Base-by-base conservation (phyloP, 345 rosid genomes). In the Euclidium syriacum region DNA sequence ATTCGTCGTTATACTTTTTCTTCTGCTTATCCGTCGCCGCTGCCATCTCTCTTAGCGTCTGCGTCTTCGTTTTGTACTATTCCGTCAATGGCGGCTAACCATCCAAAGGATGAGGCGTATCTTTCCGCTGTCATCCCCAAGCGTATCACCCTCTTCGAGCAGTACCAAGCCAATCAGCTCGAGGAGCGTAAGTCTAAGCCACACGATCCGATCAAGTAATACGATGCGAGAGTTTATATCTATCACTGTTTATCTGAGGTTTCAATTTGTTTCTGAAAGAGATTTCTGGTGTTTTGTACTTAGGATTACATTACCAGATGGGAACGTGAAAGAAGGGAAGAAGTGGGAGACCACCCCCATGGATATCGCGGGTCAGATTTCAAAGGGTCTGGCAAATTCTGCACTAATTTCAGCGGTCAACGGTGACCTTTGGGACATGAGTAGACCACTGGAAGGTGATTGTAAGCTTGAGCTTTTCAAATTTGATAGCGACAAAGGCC, bases 341-440 rank as follows among this genome's bases (percentile, higher is more conserved):
- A 86, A 64, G 38, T 90, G 97, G 96, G 73, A 67, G 57, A 74
- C 97, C 5, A 66, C 90, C 15, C 99, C 96, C 0, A 56, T 82
- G 80, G 95, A 88, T 7, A 61, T 95, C 22, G 95, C 92, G 0
- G 78, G n/a, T 34, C 82, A 65, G 73, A 81, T 90, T 51, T 77
- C 91, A 1, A 89, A 85, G 79, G 79, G 83, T 65, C 54, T 85
- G 71, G 98, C 89, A 0, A 52, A 73, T 4, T 83, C 83, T 59
- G 89, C 94, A 1, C 39, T 95, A 58, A 95, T 95, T 67, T 78
- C 99, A 4, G 73, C 75, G 43, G 99, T 90, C 48, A 60, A 90
- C 60, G 92, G 88, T 18, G 79, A 68, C 44, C 71, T 90, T n/a
- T 94, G 99, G 99, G 99, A 94, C 65, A 81, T 94, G 96, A 80